Evolutionary conservation across 805 yeast genomes (phyloP), one percentile per base, ranked within the genome.

Genomic region (Candida tammaniensis): DNA sequence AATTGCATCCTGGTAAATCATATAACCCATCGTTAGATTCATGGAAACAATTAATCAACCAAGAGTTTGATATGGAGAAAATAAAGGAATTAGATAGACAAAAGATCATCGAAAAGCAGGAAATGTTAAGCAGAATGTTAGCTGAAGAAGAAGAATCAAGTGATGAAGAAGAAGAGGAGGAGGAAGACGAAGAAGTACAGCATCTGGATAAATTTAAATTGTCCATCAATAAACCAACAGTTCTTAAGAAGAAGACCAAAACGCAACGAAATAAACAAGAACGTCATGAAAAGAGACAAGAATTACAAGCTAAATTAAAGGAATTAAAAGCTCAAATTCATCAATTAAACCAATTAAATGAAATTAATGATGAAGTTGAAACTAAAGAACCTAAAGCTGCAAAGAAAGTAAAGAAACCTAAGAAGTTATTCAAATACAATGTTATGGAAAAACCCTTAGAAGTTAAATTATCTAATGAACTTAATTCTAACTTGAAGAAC

Each of bases 21-120:
- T 93, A 87, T 54, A 93, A 93, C 54, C 98, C 98, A 17, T 73
- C 91, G 9, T 67, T 80, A 44, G 83, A 81, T 36, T 77, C 84
- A 17, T 93, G 98, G 98, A 78, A 78, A 48, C 60, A 58, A 13
- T 70, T 89, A 47, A 75, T 93, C 33, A 65, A 75, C 34, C 64
- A 69, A 35, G 97, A 88, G 59, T 81, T 71, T 47, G 70, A 55
- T 33, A 66, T 69, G 35, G 95, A 87, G 51, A 76, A 78, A 50
- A 69, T 74, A 31, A 74, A 70, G 36, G 96, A 86, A 48, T 76
- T 78, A 39, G 72, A 77, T 49, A 73, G 83, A 49, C 58, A 74
- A 35, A 70, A 71, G 35, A 66, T 85, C 38, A 77, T 74, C 49
- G 85, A 76, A 37, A 78, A 83, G 48, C 75, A 72, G 54, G 74